Conservation (phyloP, 441 rosid genomes). For the Gossypium gossypioides region DNA sequence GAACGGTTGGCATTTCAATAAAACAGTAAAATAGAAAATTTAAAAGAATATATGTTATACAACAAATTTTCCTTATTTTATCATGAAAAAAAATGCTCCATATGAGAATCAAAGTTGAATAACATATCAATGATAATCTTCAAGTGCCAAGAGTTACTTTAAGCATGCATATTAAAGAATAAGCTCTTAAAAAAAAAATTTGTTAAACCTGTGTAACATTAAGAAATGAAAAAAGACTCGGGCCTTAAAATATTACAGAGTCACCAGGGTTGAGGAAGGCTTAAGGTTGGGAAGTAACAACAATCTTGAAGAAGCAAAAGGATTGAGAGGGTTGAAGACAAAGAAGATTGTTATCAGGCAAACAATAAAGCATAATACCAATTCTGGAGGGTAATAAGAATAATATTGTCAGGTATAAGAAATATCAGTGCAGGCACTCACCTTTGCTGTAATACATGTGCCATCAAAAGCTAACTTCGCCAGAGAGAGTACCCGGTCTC, state of each 20-base stretch:
- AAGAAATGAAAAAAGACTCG: background rate
- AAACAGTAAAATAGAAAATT: background rate
- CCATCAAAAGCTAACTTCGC: slow-evolving; percentile 81
- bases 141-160: background rate
- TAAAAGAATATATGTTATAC: background rate
- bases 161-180: background rate
- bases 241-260: background rate
- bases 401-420: background rate
- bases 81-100: background rate
- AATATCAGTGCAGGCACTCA: slow-evolving; percentile 21
- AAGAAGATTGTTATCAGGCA: background rate
- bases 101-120: background rate
- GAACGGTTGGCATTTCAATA: background rate
- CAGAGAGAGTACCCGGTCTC: slow-evolving; percentile 65
- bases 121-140: background rate
- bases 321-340: background rate
- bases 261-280: background rate
- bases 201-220: background rate
- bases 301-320: background rate
- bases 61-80: background rate
- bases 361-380: background rate
- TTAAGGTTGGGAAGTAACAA: background rate
- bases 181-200: background rate
- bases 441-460: slow-evolving; percentile 70
- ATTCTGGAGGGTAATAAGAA: slow-evolving; percentile 5